These are phyloP conservation scores for Annulohypoxylon maeteangense DNA, from an alignment of 495 filamentous ascomycete genomes.

Conservation along the genomic window DNA sequence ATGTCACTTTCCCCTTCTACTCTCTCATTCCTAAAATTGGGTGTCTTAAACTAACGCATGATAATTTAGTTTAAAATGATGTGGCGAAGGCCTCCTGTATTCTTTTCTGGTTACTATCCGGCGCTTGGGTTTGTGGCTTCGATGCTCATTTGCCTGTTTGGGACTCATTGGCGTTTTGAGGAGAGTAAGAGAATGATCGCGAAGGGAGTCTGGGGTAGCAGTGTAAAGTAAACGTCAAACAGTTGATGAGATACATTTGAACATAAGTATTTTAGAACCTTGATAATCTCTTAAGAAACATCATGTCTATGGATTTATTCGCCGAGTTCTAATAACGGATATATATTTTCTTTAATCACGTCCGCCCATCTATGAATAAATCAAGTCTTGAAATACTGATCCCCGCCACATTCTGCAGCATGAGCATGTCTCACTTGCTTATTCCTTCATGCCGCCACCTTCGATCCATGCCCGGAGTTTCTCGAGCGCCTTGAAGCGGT, in stretches of 20 bases:
- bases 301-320: not conserved
- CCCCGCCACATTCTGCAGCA: not conserved
- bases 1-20: slow-evolving; percentile 4
- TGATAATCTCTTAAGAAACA: not conserved
- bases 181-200: not conserved
- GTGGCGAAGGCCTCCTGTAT: not conserved
- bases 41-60: not conserved
- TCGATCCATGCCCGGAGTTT: slow-evolving; percentile 88
- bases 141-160: not conserved
- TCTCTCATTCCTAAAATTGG: not conserved
- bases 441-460: slow-evolving; percentile 52
- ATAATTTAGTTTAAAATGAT: not conserved
- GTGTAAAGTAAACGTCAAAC: not conserved
- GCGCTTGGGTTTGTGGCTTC: not conserved
- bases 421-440: slow-evolving; percentile 6
- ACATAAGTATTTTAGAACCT: not conserved
- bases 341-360: not conserved
- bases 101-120: not conserved
- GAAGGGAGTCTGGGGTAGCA: not conserved
- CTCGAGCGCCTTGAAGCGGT: slow-evolving; percentile 84
- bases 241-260: not conserved
- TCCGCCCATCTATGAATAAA: not conserved
- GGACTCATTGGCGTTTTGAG: not conserved
- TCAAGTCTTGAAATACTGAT: not conserved
- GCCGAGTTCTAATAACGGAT: not conserved